Evolutionary conservation across 768 basidiomycete genomes (phyloP).

Genomic region (Boletus speciosus): DNA sequence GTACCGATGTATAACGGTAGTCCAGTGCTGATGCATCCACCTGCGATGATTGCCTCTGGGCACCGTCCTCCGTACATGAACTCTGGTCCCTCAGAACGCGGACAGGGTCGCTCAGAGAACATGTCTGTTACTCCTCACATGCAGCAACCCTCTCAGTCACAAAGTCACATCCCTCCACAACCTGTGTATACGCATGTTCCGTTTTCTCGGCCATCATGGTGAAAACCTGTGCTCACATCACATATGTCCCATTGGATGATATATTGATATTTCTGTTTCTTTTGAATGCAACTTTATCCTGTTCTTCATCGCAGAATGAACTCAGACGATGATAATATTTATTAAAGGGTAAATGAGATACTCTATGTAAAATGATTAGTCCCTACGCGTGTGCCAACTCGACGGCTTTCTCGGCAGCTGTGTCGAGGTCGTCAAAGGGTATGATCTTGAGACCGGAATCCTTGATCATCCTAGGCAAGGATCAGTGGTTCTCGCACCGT

Average conservation of each 20-base stretch:
- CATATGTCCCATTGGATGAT: constrained; percentile 25
- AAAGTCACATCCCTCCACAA: constrained; percentile 26
- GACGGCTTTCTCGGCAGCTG: constrained; percentile 81
- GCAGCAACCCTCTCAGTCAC: constrained; percentile 34
- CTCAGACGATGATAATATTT: background rate
- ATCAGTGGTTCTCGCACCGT: background rate
- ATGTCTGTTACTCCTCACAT: constrained; percentile 39
- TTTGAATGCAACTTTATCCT: constrained; percentile 25
- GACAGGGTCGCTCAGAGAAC: constrained; percentile 47
- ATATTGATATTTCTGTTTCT: constrained; percentile 31
- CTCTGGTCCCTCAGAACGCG: constrained; percentile 48
- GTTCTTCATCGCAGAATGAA: constrained; percentile 2
- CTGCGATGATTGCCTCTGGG: constrained; percentile 36
- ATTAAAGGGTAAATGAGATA: constrained; percentile 20
- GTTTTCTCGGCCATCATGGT: constrained; percentile 32
- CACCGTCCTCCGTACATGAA: constrained; percentile 39
- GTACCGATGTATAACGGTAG: constrained; percentile 61
- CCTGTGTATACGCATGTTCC: constrained; percentile 29
- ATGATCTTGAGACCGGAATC: constrained; percentile 91
- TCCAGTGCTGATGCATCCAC: constrained; percentile 62
- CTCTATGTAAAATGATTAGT: constrained; percentile 19
- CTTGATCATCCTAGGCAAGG: constrained; percentile 75
- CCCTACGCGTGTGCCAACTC: constrained; percentile 54
- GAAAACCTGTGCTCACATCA: constrained; percentile 15
- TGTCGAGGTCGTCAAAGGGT: constrained; percentile 89